phyloP scores from a whole-genome alignment of 148 eudicot species.

The Fagopyrum esculentum region DNA sequence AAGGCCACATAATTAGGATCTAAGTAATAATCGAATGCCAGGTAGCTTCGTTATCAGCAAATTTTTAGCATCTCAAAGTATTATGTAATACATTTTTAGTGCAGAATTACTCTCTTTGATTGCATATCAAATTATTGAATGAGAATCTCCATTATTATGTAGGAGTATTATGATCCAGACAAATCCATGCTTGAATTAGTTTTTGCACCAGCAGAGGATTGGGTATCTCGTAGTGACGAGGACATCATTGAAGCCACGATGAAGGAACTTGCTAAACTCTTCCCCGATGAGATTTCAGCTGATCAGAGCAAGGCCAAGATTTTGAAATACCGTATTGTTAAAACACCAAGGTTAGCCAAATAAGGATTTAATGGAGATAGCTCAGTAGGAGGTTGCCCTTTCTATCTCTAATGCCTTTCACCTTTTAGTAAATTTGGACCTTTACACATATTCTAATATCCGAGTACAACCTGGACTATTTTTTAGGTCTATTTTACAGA shows the following conservation, averaged over 20 bases:
- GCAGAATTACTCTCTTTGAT: neutral
- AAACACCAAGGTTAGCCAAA: constrained; percentile 78
- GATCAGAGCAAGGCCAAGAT: constrained; percentile 98
- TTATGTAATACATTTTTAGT: neutral
- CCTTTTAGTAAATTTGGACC: neutral
- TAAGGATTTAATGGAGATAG: neutral
- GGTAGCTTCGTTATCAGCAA: neutral
- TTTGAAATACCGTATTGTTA: constrained; percentile 87
- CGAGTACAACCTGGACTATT: too few species aligned
- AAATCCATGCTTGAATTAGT: constrained; percentile 94
- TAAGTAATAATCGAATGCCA: neutral
- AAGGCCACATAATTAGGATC: neutral
- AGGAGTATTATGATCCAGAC: constrained; percentile 90
- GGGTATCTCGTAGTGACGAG: constrained; percentile 74
- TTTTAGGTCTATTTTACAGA: too few species aligned
- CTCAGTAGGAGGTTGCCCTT: neutral
- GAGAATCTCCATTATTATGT: constrained; percentile 16
- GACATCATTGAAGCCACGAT: constrained; percentile 93
- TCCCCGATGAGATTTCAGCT: constrained; percentile 91
- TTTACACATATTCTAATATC: too few species aligned
- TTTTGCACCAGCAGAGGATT: constrained; percentile 97
- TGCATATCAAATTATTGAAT: neutral
- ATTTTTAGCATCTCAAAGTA: neutral
- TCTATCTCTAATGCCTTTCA: neutral
- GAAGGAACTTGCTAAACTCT: constrained; percentile 90